Conservation (phyloP, 768 basidiomycete species). For the Boletus rubropictus region DNA sequence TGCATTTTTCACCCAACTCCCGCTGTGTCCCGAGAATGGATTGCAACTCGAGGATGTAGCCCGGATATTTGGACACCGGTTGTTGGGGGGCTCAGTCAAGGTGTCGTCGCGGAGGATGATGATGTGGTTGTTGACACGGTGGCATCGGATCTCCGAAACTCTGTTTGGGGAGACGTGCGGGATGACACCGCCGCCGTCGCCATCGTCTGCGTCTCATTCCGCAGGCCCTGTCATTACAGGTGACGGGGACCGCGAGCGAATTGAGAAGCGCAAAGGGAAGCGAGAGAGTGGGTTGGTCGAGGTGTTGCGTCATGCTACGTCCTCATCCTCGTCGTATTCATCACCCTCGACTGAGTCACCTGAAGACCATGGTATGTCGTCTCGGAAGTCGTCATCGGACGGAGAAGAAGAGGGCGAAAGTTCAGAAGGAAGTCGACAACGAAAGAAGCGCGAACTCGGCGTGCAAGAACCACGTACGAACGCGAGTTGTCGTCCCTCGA, state of each 20-base stretch:
- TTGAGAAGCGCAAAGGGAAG: conserved; percentile 16
- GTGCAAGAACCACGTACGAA: background rate
- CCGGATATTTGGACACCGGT: conserved; percentile 39
- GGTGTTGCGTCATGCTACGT: background rate
- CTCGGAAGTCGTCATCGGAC: conserved; percentile 7
- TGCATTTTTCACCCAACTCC: conserved; percentile 47
- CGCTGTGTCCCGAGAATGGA: conserved; percentile 45
- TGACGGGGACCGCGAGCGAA: conserved; percentile 1
- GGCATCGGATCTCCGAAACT: conserved; percentile 23
- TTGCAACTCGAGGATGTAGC: conserved; percentile 42
- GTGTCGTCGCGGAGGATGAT: conserved; percentile 25
- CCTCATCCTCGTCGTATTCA: conserved; percentile 13
- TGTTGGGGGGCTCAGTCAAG: conserved; percentile 34
- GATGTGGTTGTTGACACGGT: conserved; percentile 30
- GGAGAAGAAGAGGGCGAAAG: conserved; percentile 9
- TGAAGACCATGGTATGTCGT: conserved; percentile 6
- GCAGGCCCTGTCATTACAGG: background rate
- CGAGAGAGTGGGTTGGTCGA: conserved; percentile 3
- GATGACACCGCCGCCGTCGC: conserved; percentile 13
- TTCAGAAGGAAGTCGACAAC: conserved; percentile 11
- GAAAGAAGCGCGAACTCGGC: conserved; percentile 20
- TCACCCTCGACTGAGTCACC: conserved; percentile 7
- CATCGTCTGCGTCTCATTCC: background rate
- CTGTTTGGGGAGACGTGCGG: conserved; percentile 26
- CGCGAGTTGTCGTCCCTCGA: background rate